Evolutionary conservation across 1,284 basidiomycete genomes (phyloP).

Genomic region (Inonotus obliquus): DNA sequence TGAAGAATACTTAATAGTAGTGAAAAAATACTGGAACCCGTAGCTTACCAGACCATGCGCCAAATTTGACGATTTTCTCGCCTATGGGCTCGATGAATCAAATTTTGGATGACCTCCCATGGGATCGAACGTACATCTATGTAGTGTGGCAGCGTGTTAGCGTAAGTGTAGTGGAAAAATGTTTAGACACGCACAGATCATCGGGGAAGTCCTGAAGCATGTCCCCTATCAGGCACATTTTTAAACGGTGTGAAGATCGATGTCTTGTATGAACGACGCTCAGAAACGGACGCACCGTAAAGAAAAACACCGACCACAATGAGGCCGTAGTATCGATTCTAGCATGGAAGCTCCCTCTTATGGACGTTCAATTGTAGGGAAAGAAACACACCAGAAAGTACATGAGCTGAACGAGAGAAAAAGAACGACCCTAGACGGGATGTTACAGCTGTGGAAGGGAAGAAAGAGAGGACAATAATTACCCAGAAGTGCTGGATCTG

Average conservation of each 20-base stretch:
- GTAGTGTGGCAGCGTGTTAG: background rate
- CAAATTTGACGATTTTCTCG: background rate
- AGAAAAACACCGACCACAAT: background rate
- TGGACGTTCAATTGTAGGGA: background rate
- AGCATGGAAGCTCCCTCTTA: background rate
- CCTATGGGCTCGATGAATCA: background rate
- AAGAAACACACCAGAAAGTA: background rate
- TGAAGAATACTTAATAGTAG: background rate
- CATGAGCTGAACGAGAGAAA: constrained; percentile 1
- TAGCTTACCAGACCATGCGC: background rate
- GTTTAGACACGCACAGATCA: background rate
- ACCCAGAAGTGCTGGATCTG: constrained; percentile 2
- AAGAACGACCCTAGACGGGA: background rate
- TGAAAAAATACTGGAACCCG: background rate
- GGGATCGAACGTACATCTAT: background rate
- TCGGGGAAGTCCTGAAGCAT: background rate
- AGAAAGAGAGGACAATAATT: background rate
- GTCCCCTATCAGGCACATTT: background rate
- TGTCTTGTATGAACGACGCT: background rate
- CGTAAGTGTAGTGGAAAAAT: background rate
- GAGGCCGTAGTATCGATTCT: constrained; percentile 6
- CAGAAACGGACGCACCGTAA: background rate
- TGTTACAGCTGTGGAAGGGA: background rate
- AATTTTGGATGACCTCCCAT: background rate
- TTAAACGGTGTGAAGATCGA: background rate